Conservation (phyloP, 192 early-diverging fungal genomes). For the Backusella liffmaniae region DNA sequence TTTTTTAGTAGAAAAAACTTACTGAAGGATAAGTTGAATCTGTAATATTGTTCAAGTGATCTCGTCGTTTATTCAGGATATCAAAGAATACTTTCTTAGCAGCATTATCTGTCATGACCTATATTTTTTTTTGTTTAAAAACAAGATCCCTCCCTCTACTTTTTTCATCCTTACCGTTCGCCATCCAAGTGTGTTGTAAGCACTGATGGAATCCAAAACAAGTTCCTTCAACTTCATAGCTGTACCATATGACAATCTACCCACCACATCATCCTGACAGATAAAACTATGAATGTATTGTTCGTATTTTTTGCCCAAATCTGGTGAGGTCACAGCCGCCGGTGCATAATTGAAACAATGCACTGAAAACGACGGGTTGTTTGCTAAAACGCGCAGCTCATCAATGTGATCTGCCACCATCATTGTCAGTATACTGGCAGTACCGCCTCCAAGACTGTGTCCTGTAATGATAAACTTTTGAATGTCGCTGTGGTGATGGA, state of each 20-base stretch:
- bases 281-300: constrained; percentile 59
- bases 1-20: neutral
- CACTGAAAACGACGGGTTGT: constrained; percentile 38
- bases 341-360: constrained; percentile 54
- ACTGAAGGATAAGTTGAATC: constrained; percentile 24
- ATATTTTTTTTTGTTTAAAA: neutral
- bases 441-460: constrained; percentile 64
- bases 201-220: constrained; percentile 47
- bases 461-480: constrained; percentile 54
- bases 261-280: constrained; percentile 60
- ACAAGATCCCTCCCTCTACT: neutral
- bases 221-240: constrained; percentile 62
- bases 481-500: constrained; percentile 39
- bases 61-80: constrained; percentile 24
- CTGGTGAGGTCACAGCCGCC: constrained; percentile 47
- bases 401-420: constrained; percentile 55
- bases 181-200: constrained; percentile 28
- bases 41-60: constrained; percentile 13
- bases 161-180: constrained; percentile 4
- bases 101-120: constrained; percentile 24
- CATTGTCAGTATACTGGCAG: constrained; percentile 59
- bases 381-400: constrained; percentile 26
- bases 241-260: constrained; percentile 63
- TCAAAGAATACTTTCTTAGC: constrained; percentile 24
- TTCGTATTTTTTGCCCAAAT: constrained; percentile 46